Evolutionary conservation across 1,139 yeast species (phyloP), one percentile per base, ranked within the genome.

Genomic region (Geotrichum macrosporum): DNA sequence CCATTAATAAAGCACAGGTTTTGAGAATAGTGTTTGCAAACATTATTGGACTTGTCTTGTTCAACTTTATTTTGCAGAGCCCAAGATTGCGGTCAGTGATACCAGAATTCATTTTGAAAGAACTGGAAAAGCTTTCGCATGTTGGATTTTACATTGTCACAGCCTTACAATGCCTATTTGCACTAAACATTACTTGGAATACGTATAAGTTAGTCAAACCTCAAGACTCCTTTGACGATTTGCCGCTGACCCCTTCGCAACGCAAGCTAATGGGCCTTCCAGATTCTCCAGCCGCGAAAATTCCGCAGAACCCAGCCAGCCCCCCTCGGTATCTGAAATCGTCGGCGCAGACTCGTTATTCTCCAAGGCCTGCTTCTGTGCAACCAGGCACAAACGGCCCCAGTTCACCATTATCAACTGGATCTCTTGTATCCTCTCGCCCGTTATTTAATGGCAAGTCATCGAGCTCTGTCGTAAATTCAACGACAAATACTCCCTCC

Each of bases 261-360:
- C 65, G 71, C 46, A 57, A 62, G 39, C 61, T 74, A 16, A 56
- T 74, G 42, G 78, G 78, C 0, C 57, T 74, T 18, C 68, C 69
- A 3, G 56, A 55, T 8, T 52, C 63, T 4, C 57, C 64, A 19
- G 26, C 34, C 10, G 42, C 44, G 5, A 37, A 39, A 15, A 43
- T 31, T 5, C 41, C 48, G 9, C 21, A 20, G 5, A 49, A 46
- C 20, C 55, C 55, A 9, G 50, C 56, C 9, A 47, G 51, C 10
- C 69, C 65, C 15, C 66, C 65, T 10, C 48, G 50, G 44, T 64
- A 57, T 51, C 49, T 51, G 36, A 64, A 57, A 46, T 53, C 59
- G 3, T 57, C 61, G 3, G 60, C 61, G 6, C 63, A 57, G 40
- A 52, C 55, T 26, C 50, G 61, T 12, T 51, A 53, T 12, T 55